These are phyloP conservation scores for Solanum clarkiae DNA, from an alignment of 257 asterid species.

Conservation along the genomic window DNA sequence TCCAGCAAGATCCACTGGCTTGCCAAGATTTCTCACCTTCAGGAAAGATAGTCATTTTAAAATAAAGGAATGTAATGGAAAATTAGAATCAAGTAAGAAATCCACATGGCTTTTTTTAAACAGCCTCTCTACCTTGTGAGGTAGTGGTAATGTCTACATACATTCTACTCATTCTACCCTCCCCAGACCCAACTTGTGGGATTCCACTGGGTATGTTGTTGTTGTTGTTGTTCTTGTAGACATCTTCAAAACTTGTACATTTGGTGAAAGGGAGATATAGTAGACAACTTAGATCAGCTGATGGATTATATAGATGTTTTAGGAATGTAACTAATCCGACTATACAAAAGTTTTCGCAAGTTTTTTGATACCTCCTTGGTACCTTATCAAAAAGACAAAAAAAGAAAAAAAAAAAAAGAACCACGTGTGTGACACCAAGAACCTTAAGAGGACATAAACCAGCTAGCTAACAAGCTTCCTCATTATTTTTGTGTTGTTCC, in stretches of 20 bases:
- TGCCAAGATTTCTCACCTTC: slow-evolving; percentile 97
- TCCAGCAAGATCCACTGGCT: slow-evolving; percentile 94
- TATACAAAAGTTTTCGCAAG: neutral
- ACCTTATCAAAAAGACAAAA: neutral
- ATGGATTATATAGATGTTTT: neutral
- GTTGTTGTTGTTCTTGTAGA: neutral
- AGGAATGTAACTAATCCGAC: neutral
- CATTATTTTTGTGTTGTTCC: neutral
- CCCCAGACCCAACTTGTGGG: no score
- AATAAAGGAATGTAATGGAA: neutral
- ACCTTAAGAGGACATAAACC: neutral
- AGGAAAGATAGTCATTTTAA: slow-evolving; percentile 5
- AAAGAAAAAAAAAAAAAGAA: neutral
- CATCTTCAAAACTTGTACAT: neutral
- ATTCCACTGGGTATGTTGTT: no score
- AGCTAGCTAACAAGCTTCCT: neutral
- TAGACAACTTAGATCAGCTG: neutral
- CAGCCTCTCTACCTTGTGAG: neutral
- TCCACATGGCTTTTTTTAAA: neutral
- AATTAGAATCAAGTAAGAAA: neutral
- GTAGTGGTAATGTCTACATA: no score
- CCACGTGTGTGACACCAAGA: neutral
- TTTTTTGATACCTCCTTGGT: neutral
- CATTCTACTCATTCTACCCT: no score
- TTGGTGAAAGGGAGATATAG: neutral